Evolutionary conservation across 106 monocot genomes (phyloP), one percentile per base, ranked within the genome.

Genomic region (Acorus calamus): DNA sequence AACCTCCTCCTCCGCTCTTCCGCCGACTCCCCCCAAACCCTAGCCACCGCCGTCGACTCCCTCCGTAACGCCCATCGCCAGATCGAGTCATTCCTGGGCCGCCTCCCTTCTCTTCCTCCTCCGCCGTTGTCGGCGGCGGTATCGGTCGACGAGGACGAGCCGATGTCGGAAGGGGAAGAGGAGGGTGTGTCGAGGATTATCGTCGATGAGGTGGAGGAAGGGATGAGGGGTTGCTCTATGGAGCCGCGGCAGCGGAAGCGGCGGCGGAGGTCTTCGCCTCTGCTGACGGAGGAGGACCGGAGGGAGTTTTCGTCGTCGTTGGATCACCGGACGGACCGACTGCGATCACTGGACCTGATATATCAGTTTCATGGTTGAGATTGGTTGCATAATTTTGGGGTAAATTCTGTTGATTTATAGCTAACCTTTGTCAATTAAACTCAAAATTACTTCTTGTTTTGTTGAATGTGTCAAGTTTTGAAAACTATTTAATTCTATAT

Each of bases 281-380:
- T 47, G 56, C 5, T 9, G 11, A 3, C 42, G n/a, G 72, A 64
- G 49, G 47, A 56, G 11, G 57, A 56, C 46, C 72, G 3, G 53
- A 59, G 49, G 69, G 69, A 69, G 43, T 63, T 57, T 55, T 3
- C 14, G 46, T 11, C 44, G 64, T 2, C 49, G 7, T 63, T 56
- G 2, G 48, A 63, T 55, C 49, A n/a, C 9, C 28, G 28, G 28
- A 28, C 48, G 10, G 64, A 55, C 6, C 55, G 56, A 2, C 52
- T 55, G 72, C 49, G 42, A 12, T 48, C 63, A 6, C 9, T 72
- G 42, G 72, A 72, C 50, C 63, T 72, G 11, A 44, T 72, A 2
- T 56, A 57, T 50, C 72, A 72, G 63, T 72, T 72, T 57, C 63
- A 72, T 44, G 55, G 52, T 9, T 72, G 72, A 72, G 42, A 8